phyloP scores from a whole-genome alignment of 768 basidiomycete genomes.

The Favolaschia claudopus region DNA sequence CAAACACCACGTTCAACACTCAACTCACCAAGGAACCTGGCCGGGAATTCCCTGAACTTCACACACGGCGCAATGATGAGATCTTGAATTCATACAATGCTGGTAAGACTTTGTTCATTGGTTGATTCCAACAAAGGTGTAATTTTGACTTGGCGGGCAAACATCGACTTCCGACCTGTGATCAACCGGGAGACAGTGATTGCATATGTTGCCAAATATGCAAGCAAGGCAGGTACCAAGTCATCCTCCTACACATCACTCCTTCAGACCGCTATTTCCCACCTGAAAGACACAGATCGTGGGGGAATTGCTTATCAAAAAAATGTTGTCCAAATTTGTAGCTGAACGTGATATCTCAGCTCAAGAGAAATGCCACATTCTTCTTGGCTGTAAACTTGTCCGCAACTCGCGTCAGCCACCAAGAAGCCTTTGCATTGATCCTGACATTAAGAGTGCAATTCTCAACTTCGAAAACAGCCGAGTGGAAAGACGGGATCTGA shows the following conservation, averaged over 20 bases:
- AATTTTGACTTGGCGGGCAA: slow-evolving; percentile 32
- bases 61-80: slow-evolving; percentile 28
- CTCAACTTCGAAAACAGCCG: background rate
- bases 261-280: slow-evolving; percentile 15
- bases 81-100: slow-evolving; percentile 32
- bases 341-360: slow-evolving; percentile 19
- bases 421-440: slow-evolving; percentile 14
- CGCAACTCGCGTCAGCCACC: background rate
- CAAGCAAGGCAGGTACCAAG: slow-evolving; percentile 21
- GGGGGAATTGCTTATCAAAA: slow-evolving; percentile 21
- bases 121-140: no score
- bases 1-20: no score
- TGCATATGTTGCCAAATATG: slow-evolving; percentile 30
- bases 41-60: slow-evolving; percentile 6
- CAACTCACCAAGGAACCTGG: background rate
- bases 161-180: slow-evolving; percentile 34
- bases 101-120: no score
- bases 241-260: slow-evolving; percentile 1
- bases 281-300: slow-evolving; percentile 10
- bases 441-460: background rate
- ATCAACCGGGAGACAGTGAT: slow-evolving; percentile 30
- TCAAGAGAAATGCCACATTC: slow-evolving; percentile 25
- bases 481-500: background rate
- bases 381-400: slow-evolving; percentile 4
- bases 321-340: slow-evolving; percentile 18